phyloP scores from a whole-genome alignment of 164 flowering plant species.

The Liquidambar formosana region DNA sequence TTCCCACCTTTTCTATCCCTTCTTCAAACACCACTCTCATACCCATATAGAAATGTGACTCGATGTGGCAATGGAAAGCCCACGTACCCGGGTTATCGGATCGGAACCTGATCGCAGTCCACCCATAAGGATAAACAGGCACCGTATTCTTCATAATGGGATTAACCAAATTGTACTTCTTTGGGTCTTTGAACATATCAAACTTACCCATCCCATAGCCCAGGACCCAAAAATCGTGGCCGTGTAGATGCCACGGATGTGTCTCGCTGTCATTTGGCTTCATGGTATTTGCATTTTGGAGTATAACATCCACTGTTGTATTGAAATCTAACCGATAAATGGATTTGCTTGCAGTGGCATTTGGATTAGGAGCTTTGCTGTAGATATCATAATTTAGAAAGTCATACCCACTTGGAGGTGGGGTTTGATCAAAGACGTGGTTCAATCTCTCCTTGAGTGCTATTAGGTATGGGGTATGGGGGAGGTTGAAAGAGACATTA shows the following conservation, averaged over 20 bases:
- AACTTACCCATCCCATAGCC: constrained; percentile 76
- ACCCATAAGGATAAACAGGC: constrained; percentile 62
- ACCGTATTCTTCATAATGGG: constrained; percentile 85
- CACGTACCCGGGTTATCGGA: constrained; percentile 81
- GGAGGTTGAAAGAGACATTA: constrained; percentile 67
- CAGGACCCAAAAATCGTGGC: constrained; percentile 90
- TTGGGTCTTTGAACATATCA: constrained; percentile 34
- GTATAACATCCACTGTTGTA: constrained; percentile 58
- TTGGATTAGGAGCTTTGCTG: constrained; percentile 26
- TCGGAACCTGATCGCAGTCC: constrained; percentile 74
- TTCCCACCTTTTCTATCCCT: constrained; percentile 64
- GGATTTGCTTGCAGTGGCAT: constrained; percentile 42
- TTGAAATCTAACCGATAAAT: constrained; percentile 57
- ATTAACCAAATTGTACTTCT: constrained; percentile 52
- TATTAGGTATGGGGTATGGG: constrained; percentile 74
- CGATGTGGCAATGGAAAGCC: constrained; percentile 88
- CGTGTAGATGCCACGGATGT: constrained; percentile 91
- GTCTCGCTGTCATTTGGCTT: constrained; percentile 52
- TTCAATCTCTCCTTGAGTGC: constrained; percentile 46
- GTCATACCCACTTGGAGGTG: constrained; percentile 61
- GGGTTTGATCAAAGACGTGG: constrained; percentile 38
- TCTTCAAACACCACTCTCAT: constrained; percentile 83
- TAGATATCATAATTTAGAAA: constrained; percentile 48
- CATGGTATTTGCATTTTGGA: constrained; percentile 72
- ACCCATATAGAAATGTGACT: constrained; percentile 81